Conservation (phyloP, 2,329 filamentous ascomycete species). For the Tolypocladium capitatum region DNA sequence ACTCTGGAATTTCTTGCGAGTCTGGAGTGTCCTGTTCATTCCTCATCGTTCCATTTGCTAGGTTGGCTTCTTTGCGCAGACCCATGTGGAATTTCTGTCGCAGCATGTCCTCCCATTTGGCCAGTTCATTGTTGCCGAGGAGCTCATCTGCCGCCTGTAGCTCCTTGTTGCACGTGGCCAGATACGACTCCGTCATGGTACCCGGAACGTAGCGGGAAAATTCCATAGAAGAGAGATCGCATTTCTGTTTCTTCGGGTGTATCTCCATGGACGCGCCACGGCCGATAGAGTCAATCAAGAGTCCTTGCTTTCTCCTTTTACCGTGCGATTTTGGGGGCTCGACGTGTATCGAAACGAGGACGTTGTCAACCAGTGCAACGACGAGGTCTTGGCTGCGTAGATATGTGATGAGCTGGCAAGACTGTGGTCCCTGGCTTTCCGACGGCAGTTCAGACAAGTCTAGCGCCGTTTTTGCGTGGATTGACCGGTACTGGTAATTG, state of each 20-base stretch:
- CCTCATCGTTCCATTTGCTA: constrained; percentile 8
- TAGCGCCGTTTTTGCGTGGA: constrained; percentile 36
- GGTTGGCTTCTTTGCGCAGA: constrained; percentile 10
- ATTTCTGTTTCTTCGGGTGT: constrained; percentile 18
- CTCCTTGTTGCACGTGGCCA: constrained; percentile 30
- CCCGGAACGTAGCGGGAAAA: constrained; percentile 30
- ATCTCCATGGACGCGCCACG: constrained; percentile 38
- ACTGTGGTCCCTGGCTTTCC: constrained; percentile 20
- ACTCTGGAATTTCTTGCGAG: constrained; percentile 25
- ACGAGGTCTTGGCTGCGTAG: constrained; percentile 54
- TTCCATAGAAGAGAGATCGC: constrained; percentile 16
- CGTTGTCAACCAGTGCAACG: constrained; percentile 49
- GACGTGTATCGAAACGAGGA: constrained; percentile 57
- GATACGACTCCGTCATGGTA: constrained; percentile 36
- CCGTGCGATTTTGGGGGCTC: constrained; percentile 44
- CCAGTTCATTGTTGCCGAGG: constrained; percentile 30
- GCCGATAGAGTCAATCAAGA: constrained; percentile 62
- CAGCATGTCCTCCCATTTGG: constrained; percentile 35
- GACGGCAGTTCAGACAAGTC: constrained; percentile 27
- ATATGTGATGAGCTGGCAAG: constrained; percentile 41
- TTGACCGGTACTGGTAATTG: constrained; percentile 54
- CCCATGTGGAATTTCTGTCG: constrained; percentile 35
- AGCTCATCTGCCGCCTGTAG: constrained; percentile 33
- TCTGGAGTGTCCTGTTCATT: constrained; percentile 8
- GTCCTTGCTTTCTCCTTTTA: constrained; percentile 44